Percentiles rank a stretch among this genome's conserved stretches.
Conservation (phyloP, 768 basidiomycete genomes). For the Tremella yokohamensis region DNA sequence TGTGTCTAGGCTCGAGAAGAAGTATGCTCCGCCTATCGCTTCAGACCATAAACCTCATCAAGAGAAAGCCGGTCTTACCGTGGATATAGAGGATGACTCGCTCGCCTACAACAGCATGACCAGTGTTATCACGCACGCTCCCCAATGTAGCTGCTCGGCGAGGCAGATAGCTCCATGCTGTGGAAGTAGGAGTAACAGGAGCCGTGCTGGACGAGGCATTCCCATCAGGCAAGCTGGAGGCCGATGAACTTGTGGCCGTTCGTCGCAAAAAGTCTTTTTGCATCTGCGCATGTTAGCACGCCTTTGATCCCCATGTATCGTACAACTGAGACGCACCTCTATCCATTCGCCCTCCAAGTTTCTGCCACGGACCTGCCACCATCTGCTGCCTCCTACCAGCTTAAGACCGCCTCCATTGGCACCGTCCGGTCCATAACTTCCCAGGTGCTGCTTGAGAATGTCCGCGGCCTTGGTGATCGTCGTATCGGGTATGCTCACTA, state of each 20-base stretch:
- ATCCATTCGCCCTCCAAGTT: conserved; percentile 52
- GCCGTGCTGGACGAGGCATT: no score
- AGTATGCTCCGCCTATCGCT: conserved; percentile 50
- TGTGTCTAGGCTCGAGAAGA: conserved; percentile 52
- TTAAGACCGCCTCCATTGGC: conserved; percentile 32
- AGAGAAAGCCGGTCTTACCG: conserved; percentile 26
- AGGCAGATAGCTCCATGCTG: conserved; percentile 12
- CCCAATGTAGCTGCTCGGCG: conserved; percentile 26
- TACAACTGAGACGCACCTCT: conserved; percentile 33
- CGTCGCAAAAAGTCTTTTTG: conserved; percentile 48
- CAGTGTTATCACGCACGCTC: conserved; percentile 37
- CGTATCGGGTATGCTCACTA: conserved; percentile 41
- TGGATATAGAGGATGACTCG: conserved; percentile 51
- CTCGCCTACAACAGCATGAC: conserved; percentile 33
- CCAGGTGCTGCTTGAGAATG: conserved; percentile 44
- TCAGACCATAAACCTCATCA: neutral
- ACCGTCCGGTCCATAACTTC: conserved; percentile 40
- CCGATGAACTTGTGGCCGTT: conserved; percentile 16
- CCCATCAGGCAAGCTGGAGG: no score
- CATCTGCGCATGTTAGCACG: conserved; percentile 37
- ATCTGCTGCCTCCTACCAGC: conserved; percentile 47
- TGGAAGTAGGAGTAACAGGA: no score
- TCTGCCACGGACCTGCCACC: conserved; percentile 50
- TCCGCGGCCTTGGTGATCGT: conserved; percentile 40
- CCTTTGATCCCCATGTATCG: neutral